Base-by-base conservation (phyloP, 108 stramenopile genomes). In the Nitzschia putrida region DNA sequence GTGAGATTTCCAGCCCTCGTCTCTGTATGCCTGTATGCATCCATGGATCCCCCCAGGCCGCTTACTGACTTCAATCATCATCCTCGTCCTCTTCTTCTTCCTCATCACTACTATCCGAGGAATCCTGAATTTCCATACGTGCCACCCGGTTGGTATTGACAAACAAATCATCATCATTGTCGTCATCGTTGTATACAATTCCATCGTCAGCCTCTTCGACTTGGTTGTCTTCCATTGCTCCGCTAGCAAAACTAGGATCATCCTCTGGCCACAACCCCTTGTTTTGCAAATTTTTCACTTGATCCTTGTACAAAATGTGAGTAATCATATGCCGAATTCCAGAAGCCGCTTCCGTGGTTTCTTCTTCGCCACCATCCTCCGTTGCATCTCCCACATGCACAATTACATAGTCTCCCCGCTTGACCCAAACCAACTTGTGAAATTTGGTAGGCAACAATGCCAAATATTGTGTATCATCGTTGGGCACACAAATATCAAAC, bases 401-500 rank as follows among this genome's bases (percentile, higher is more conserved):
- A 24, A 98, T 93, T 1, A 98, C 84, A 80, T 77, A 97, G 73
- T 97, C 95, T 51, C 94, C 94, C 5, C 95, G 94, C 83, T 96
- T 96, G 41, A 98, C 88, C 96, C 96, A 98, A 7, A 98, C 92
- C 40, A 98, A 80, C 83, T 97, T 98, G 40, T 89, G 83, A 71
- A 96, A 98, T 61, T 95, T 95, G 11, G 96, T 96, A 8, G 95
- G 96, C 7, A 98, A 87, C 34, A 98, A 87, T 8, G 95, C 95
- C 43, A 98, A 79, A 25, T 83, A 81, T 24, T 79, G 57, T 23
- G 67, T 72, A 60, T 66, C 12, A 51, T 61, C 45, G 23, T 43
- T 61, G 44, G 85, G 78, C 14, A 90, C 70, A 0, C 85, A 50
- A 47, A 91, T 75, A 65, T 94, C 93, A 73, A 94, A 89, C 66